Percentiles rank a stretch among this genome's conserved stretches.
These are phyloP conservation scores for Cyclotella kingstonii DNA, from an alignment of 108 stramenopile species.

Conservation along the genomic window DNA sequence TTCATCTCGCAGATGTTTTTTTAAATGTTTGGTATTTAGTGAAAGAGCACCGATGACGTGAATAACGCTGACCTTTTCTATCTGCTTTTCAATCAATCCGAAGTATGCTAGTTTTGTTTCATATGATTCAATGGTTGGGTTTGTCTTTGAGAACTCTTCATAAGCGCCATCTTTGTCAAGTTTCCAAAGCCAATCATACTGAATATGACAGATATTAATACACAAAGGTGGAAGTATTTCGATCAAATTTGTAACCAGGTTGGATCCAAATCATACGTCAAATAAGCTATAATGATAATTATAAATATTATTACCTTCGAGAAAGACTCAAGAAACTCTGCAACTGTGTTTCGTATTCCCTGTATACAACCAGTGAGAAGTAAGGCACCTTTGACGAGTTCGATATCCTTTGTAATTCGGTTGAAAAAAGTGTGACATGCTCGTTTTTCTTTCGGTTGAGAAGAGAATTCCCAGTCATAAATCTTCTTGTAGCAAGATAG, in stretches of 20 bases:
- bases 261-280: not conserved
- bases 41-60: constrained; percentile 90
- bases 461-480: constrained; percentile 53
- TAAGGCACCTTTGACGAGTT: constrained; percentile 84
- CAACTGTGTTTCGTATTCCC: constrained; percentile 84
- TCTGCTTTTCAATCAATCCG: constrained; percentile 57
- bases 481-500: constrained; percentile 86
- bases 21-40: constrained; percentile 76
- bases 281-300: constrained; percentile 6
- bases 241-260: not conserved
- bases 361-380: constrained; percentile 89
- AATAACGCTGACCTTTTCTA: constrained; percentile 65
- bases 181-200: constrained; percentile 89
- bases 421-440: constrained; percentile 75
- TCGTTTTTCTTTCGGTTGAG: constrained; percentile 32
- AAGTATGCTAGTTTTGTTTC: constrained; percentile 70
- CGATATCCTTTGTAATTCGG: constrained; percentile 88
- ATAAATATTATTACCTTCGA: constrained; percentile 16
- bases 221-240: too few relatives aligned
- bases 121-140: constrained; percentile 75
- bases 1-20: constrained; percentile 70
- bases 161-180: constrained; percentile 85
- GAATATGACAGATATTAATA: not conserved
- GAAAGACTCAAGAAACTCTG: constrained; percentile 76
- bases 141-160: constrained; percentile 61